Base-by-base conservation (phyloP, 1,139 yeast genomes). In the Diutina mesorugosa region DNA sequence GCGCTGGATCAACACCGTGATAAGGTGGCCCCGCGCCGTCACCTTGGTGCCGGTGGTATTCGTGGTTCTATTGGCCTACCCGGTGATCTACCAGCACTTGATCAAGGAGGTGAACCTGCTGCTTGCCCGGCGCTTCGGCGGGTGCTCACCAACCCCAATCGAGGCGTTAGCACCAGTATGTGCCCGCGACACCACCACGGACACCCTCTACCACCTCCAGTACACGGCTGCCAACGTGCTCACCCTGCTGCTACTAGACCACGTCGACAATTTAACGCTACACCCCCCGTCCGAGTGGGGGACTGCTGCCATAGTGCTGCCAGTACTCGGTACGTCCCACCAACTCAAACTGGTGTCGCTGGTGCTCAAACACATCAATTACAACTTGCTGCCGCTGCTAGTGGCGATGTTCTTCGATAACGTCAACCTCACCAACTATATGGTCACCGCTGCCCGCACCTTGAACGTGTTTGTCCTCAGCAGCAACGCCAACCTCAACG, bases 371-470 rank as follows among this genome's bases (percentile, higher is more conserved):
- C 60, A 63, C 54, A 58, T 73, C 53, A 73, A 73, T 58, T 69
- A 66, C 57, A 66, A 67, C 53, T 55, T 62, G 32, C 59, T 58
- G 47, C 57, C 59, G 48, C 55, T 59, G 30, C 59, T 65, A 16
- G 58, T 69, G 18, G 63, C 65, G 14, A 60, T 72, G 21, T 71
- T 68, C 57, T 68, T 82, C 29, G 73, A 78, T 46, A 75, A 79
- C 2, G 63, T 80, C 1, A 64, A 67, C 47, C 74, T 74, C 57
- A 70, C 74, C 10, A 81, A 84, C 62, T 85, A 84, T 26, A 62
- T 81, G 10, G 71, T 82, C 12, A 70, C 70, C 56, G 68, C 73
- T 51, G 85, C 85, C 0, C 68, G 71, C 26, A 65, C 71, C 1
- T 55, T 83, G 12, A 72, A 75, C 56, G 58, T 82, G 2, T 71